Evolutionary conservation across 1,284 basidiomycete genomes (phyloP), one percentile per base, ranked within the genome.

Genomic region (Apiotrichum sp.): DNA sequence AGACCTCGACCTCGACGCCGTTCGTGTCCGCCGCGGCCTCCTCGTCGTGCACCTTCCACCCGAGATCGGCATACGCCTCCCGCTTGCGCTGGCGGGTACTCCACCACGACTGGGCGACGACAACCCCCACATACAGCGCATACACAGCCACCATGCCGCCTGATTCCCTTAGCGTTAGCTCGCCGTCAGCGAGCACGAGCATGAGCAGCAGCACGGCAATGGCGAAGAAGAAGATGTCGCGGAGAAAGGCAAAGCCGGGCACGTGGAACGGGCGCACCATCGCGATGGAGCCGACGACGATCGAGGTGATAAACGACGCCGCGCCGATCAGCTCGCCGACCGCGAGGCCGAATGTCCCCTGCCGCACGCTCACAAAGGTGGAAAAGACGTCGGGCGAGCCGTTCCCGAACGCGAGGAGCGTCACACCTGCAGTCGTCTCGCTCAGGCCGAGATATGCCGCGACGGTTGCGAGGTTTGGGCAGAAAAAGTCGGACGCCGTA

Each of bases 281-380:
- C 68, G 92, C 93, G 85, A 98, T 96, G 14, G 88, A 88, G 6
- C 95, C 95, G 3, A 89, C 93, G 41, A 98, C 93, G 67, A 93
- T 92, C 3, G 90, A 91, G 22, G 93, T 86, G 72, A 98, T 95
- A 78, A 98, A 98, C 2, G 89, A 84, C 1, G 95, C 93, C 1
- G 95, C 95, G 13, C 95, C 95, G 29, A 98, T 80, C 5, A 98
- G 82, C 75, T 98, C 95, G 40, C 95, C 95, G 49, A 98, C 85
- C 0, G 95, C 95, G 52, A 98, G 77, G 53, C 89, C 85, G 6
- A 93, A 92, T 1, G 92, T 90, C 65, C 86, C 80, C 13, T 86
- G 80, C 47, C 85, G 84, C 84, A 98, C 89, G 14, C 95, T 90
- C 0, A 89, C 88, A 72, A 95, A 97, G 0, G 95, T 98, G 10